Evolutionary conservation across 2,329 filamentous ascomycete genomes (phyloP), one percentile per base, ranked within the genome.

Genomic region (Aspergillus sp.): DNA sequence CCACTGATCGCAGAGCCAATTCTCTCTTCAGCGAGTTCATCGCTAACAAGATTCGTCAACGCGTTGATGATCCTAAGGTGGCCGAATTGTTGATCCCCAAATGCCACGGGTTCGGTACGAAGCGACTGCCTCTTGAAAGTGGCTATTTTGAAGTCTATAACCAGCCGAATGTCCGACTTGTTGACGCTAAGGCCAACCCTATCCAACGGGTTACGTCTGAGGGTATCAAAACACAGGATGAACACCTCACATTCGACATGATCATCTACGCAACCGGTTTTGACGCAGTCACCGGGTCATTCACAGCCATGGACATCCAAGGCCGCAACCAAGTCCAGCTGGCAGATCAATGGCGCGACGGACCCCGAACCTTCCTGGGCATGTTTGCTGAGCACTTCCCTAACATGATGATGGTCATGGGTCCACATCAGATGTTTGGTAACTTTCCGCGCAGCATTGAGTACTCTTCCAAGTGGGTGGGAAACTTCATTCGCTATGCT

Each of bases 1-100:
- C 86, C 4, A 67, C 75, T 14, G 69, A 77, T 47, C 49, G 71
- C 0, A 76, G 81, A 16, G 81, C 82, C 1, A 88, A 87, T 64
- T 70, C 77, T 16, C 76, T 80, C 54, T 75, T 78, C 0, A 87
- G 86, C 66, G 74, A 80, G 16, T 86, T 86, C 70, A 87, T 85
- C 82, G 77, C 75, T 2, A 77, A 79, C 63, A 85, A 85, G 67
- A 80, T 78, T 0, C 78, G 83, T 0, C 75, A 72, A 2, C 77
- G 85, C 2, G 78, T 88, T 47, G 69, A 76, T 0, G 82, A 87
- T 60, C 77, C 83, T 0, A 71, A 70, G 45, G 79, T 80, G 65
- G 70, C 78, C 24, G 81, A 86, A 12, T 60, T 86, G 2, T 75
- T 87, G 7, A 84, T 83, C 0, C 86, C 85, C 0, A 63, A 77